Percentiles rank a stretch among this genome's conserved stretches.
phyloP scores from a whole-genome alignment of 2,329 filamentous ascomycete species.

The Colletotrichum coccodes region DNA sequence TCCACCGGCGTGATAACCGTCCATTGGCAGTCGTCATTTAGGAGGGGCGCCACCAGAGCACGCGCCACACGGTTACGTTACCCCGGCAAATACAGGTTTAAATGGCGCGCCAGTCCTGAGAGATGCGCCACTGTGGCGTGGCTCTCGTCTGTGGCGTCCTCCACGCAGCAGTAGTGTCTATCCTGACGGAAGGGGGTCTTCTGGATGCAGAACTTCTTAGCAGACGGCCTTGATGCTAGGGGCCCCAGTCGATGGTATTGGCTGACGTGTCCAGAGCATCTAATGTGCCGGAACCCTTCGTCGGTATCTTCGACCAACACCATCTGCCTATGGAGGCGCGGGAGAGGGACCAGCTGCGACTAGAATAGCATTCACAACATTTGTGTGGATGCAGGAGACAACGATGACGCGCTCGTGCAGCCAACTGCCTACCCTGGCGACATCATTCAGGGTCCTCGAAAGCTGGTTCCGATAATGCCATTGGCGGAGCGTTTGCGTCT shows the following conservation, averaged over 20 bases:
- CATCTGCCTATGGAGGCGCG: neutral
- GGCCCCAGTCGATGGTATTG: neutral
- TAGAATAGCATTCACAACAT: neutral
- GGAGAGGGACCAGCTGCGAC: neutral
- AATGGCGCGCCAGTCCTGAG: neutral
- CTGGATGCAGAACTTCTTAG: neutral
- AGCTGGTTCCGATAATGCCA: neutral
- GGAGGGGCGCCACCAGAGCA: neutral
- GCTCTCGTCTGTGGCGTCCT: conserved; percentile 24
- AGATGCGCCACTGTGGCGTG: neutral
- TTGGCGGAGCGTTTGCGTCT: neutral
- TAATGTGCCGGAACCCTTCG: neutral
- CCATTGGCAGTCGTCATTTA: conserved; percentile 33
- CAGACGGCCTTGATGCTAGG: neutral
- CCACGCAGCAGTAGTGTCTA: neutral
- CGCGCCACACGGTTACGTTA: conserved; percentile 23
- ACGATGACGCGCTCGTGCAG: neutral
- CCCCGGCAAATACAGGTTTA: conserved; percentile 18
- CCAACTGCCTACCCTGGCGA: neutral
- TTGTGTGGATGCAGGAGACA: neutral
- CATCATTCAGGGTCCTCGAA: neutral
- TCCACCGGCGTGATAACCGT: conserved; percentile 6
- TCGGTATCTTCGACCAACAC: neutral
- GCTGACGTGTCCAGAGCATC: conserved; percentile 17
- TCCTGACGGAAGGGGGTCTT: neutral